Evolutionary conservation across 345 rosid genomes (phyloP).

Genomic region (Sisymbrium altissimum): DNA sequence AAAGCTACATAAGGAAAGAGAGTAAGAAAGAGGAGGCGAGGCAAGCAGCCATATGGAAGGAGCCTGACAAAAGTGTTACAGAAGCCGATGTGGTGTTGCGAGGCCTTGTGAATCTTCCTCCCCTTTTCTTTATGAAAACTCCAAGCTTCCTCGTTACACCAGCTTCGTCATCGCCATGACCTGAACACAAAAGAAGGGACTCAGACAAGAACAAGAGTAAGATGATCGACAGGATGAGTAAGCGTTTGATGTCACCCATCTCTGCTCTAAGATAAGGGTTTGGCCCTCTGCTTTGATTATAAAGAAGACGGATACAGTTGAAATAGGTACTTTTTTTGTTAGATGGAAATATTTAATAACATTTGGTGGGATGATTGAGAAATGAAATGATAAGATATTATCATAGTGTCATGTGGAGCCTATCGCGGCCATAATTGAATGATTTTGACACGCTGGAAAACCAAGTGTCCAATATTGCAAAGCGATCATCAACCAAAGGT

Average conservation of each 20-base stretch:
- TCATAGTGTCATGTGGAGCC: slow-evolving; percentile 12
- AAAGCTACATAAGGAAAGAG: slow-evolving; percentile 3
- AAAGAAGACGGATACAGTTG: neutral
- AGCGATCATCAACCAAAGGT: neutral
- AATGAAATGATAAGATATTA: neutral
- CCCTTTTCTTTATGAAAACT: slow-evolving; percentile 14
- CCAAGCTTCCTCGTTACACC: slow-evolving; percentile 27
- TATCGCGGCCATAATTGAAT: neutral
- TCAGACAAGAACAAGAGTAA: slow-evolving; percentile 23
- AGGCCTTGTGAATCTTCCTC: neutral
- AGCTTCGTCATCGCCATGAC: neutral
- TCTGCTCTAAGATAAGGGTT: slow-evolving; percentile 7
- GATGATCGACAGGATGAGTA: slow-evolving; percentile 6
- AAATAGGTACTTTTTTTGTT: neutral
- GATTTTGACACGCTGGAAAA: neutral
- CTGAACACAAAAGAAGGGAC: slow-evolving; percentile 25
- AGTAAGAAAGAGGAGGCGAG: slow-evolving; percentile 9
- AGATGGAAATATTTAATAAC: neutral
- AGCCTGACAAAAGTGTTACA: slow-evolving; percentile 5
- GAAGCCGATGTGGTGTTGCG: slow-evolving; percentile 14
- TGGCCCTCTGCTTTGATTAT: slow-evolving; percentile 4
- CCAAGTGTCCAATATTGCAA: neutral
- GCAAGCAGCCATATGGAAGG: slow-evolving; percentile 7
- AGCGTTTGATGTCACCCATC: slow-evolving; percentile 21
- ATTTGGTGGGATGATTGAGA: neutral